Conservation (phyloP, 306 rosid genomes). For the Canavalia gladiata region DNA sequence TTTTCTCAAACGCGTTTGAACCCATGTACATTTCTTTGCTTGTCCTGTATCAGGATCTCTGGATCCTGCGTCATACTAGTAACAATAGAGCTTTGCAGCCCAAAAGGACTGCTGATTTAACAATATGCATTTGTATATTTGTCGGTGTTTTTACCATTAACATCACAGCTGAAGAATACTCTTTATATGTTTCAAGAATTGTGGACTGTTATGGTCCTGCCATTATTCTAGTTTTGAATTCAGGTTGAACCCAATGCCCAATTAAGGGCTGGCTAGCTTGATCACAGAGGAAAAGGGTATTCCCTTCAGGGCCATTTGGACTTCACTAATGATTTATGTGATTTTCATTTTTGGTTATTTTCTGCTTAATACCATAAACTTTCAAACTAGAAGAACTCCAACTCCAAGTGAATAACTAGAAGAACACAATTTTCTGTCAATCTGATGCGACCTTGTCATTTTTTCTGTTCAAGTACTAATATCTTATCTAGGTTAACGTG, state of each 20-base stretch:
- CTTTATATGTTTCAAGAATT: background rate
- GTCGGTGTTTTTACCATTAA: background rate
- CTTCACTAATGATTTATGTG: background rate
- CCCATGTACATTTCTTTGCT: slow-evolving; percentile 4
- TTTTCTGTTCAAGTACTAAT: background rate
- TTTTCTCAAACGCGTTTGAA: background rate
- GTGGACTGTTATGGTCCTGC: background rate
- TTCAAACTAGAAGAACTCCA: background rate
- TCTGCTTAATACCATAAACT: background rate
- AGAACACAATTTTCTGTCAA: background rate
- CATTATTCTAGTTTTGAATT: background rate
- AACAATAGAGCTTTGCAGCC: background rate
- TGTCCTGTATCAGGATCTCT: slow-evolving; percentile 15
- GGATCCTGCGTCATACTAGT: background rate
- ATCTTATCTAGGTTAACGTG: slow-evolving; percentile 11
- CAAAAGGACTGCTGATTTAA: background rate
- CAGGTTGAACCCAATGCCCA: background rate
- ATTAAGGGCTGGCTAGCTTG: background rate
- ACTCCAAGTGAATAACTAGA: background rate
- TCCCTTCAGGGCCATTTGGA: background rate
- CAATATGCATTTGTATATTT: background rate
- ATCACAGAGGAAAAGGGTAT: background rate
- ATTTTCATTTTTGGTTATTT: background rate
- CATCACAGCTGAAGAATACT: slow-evolving; percentile 1
- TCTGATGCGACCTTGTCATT: background rate